Evolutionary conservation across 768 basidiomycete genomes (phyloP), one percentile per base, ranked within the genome.

Genomic region (Lactarius akahatsu): DNA sequence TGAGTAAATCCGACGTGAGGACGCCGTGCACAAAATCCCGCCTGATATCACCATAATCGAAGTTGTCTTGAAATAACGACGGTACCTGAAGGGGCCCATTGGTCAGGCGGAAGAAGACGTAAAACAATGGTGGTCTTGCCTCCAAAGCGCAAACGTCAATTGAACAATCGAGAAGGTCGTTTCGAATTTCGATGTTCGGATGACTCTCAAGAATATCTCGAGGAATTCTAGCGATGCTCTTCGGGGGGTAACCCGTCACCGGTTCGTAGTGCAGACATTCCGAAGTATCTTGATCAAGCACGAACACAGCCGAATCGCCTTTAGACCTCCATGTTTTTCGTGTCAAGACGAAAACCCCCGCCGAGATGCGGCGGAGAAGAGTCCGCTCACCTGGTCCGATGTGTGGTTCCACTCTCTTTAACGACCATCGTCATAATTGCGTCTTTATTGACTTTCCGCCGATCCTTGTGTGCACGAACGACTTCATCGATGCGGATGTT

Each of bases 361-460:
- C 40, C 34, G 4, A 38, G 9, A 18, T 43, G 57, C 52, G 40
- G 54, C 32, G 38, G 38, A 23, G 50, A 62, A 52, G 59, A 23
- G 57, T 26, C 57, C 20, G 76, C 84, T 62, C 70, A 90, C 92
- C 89, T 85, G 57, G 91, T 91, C 57, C 90, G 80, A 77, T 92
- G 92, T 68, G 74, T 78, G 9, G 81, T 81, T 16, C 89, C 90
- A 71, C 86, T 86, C 77, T 90, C 87, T 77, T 92, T 92, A 65
- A 92, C 90, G 16, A 93, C 94, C 82, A 98, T 94, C 32, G 94
- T 95, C 94, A 99, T 95, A 73, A 95, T 94, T 45, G 90, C 92
- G 74, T 98, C 92, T 79, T 93, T 92, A 77, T 96, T 93, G 66
- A 81, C 84, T 76, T 88, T 89, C 67, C 94, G 81, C 59, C 94